A percentile compares a stretch with the other conserved stretches of the same genome.
Evolutionary conservation across 2,329 filamentous ascomycete species (phyloP).

Genomic region (Cladophialophora yegresii): DNA sequence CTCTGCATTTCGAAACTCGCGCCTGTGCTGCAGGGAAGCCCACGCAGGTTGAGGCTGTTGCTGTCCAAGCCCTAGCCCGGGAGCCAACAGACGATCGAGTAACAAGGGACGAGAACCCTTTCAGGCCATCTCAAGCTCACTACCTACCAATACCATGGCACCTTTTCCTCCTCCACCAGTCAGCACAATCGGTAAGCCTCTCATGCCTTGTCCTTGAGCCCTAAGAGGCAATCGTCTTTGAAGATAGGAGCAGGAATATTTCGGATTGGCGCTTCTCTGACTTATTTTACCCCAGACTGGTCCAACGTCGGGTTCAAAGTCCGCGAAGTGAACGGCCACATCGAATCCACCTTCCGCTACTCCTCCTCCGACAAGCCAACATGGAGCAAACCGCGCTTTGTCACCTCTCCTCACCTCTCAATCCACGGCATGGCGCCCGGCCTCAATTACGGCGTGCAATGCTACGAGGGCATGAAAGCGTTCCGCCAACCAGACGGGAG

Average conservation of each 20-base stretch:
- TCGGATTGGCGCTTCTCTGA: background rate
- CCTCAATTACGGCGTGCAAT: slow-evolving; percentile 96
- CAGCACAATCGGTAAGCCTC: slow-evolving; percentile 65
- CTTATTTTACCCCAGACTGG: slow-evolving; percentile 66
- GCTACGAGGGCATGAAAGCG: slow-evolving; percentile 97
- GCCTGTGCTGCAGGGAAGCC: background rate
- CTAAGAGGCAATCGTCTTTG: background rate
- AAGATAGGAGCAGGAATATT: background rate
- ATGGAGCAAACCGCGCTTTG: slow-evolving; percentile 65
- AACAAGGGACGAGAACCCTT: background rate
- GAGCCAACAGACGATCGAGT: background rate
- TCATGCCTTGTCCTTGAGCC: background rate
- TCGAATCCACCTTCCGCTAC: slow-evolving; percentile 80
- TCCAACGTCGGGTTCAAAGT: slow-evolving; percentile 88
- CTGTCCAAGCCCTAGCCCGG: background rate
- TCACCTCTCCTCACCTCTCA: slow-evolving; percentile 78
- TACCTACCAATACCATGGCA: slow-evolving; percentile 23
- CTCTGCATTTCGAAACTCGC: background rate
- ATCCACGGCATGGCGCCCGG: slow-evolving; percentile 94
- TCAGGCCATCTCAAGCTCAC: background rate
- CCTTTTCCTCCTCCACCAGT: slow-evolving; percentile 74
- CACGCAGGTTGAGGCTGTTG: background rate
- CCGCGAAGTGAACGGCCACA: slow-evolving; percentile 92
- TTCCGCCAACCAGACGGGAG: slow-evolving; percentile 73
- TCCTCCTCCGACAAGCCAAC: slow-evolving; percentile 50